These are phyloP conservation scores for Umbelopsis sp. DNA, from an alignment of 192 early-diverging fungal genomes.

Conservation along the genomic window DNA sequence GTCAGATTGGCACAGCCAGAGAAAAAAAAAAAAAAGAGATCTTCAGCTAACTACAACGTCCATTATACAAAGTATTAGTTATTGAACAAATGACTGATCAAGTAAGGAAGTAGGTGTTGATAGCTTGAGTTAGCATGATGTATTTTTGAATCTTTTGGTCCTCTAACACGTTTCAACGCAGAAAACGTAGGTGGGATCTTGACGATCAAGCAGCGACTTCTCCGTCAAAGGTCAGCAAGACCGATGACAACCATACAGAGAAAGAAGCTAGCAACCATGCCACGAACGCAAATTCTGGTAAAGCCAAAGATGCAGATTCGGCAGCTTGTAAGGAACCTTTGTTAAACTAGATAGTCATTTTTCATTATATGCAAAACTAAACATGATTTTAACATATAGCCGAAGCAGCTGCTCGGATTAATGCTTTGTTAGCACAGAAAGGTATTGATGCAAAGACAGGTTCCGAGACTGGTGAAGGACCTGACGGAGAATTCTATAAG, in stretches of 20 bases:
- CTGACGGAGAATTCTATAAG: slow-evolving; percentile 52
- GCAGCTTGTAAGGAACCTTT: slow-evolving; percentile 35
- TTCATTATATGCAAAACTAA: not conserved
- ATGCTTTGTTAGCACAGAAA: slow-evolving; percentile 55
- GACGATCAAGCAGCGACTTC: slow-evolving; percentile 43
- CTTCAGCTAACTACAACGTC: not conserved
- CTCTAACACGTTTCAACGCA: not conserved
- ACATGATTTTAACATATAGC: slow-evolving; percentile 18
- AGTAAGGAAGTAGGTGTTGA: not conserved
- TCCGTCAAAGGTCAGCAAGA: slow-evolving; percentile 11
- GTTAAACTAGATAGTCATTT: not conserved
- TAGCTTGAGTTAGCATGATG: not conserved
- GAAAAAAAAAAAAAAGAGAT: not conserved
- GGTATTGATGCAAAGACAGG: slow-evolving; percentile 42
- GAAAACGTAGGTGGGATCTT: slow-evolving; percentile 49
- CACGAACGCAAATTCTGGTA: not conserved
- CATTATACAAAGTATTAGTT: no score
- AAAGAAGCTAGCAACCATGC: slow-evolving; percentile 7
- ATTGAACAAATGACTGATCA: not conserved
- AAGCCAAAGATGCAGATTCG: slow-evolving; percentile 26
- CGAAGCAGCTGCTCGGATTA: slow-evolving; percentile 55
- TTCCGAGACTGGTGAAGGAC: not conserved
- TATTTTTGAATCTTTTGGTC: not conserved
- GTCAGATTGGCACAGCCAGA: not conserved
- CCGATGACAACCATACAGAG: slow-evolving; percentile 20